Conservation (phyloP, 441 rosid species). For the Cnidoscolus chayamansa region DNA sequence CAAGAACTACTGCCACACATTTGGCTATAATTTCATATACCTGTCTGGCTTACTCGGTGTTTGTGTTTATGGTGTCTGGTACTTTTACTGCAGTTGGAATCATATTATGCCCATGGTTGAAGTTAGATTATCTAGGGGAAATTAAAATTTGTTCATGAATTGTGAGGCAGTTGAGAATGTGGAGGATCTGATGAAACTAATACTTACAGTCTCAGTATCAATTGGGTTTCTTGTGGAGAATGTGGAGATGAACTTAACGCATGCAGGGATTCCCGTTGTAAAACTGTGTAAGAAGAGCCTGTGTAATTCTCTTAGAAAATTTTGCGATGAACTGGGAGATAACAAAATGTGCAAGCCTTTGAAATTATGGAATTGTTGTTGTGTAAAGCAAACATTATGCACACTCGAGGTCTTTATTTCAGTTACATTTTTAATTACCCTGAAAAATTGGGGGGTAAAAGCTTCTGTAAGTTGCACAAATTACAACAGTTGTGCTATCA, state of each 20-base stretch:
- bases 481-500: background rate
- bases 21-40: background rate
- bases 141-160: background rate
- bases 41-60: background rate
- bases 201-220: background rate
- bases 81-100: background rate
- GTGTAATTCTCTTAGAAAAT: background rate
- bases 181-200: background rate
- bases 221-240: background rate
- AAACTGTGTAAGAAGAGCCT: background rate
- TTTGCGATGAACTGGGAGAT: background rate
- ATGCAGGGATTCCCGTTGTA: background rate
- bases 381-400: background rate
- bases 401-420: background rate
- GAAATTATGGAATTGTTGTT: background rate
- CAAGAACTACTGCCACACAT: background rate
- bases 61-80: background rate
- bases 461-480: background rate
- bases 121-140: background rate
- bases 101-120: background rate
- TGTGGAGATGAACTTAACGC: background rate
- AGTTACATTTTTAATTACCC: background rate
- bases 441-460: background rate
- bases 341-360: background rate
- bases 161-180: background rate